Percentiles rank a stretch among this genome's conserved stretches.
phyloP scores from a whole-genome alignment of 2,329 filamentous ascomycete species.

The Fusarium musae region DNA sequence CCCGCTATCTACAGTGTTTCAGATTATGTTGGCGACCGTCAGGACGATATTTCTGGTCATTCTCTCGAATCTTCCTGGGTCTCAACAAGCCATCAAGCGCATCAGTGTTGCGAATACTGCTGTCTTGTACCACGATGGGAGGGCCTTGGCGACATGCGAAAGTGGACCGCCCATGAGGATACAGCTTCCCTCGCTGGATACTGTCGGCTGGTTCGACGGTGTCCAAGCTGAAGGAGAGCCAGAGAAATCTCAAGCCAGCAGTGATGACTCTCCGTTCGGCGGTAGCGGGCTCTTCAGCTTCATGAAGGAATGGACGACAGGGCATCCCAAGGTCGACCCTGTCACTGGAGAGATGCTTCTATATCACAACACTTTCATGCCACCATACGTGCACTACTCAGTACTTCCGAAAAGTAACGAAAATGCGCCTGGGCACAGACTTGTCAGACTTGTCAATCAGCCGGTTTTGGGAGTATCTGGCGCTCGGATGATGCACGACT shows the following conservation, averaged over 20 bases:
- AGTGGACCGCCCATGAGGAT: slow-evolving; percentile 76
- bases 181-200: slow-evolving; percentile 71
- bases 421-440: not conserved
- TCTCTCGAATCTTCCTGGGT: slow-evolving; percentile 21
- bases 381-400: slow-evolving; percentile 76
- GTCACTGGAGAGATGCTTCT: slow-evolving; percentile 72
- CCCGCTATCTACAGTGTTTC: slow-evolving; percentile 49
- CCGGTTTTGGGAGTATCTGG: slow-evolving; percentile 69
- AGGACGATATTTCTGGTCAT: slow-evolving; percentile 54
- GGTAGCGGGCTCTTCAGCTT: slow-evolving; percentile 66
- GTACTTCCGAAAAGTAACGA: slow-evolving; percentile 34
- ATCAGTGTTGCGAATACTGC: slow-evolving; percentile 78
- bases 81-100: slow-evolving; percentile 68
- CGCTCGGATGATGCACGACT: slow-evolving; percentile 82
- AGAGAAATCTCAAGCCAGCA: accelerated
- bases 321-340: slow-evolving; percentile 75
- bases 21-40: slow-evolving; percentile 2
- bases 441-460: slow-evolving; percentile 40
- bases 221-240: slow-evolving; percentile 62
- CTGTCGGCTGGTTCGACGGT: slow-evolving; percentile 77
- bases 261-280: slow-evolving; percentile 55
- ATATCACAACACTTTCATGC: slow-evolving; percentile 73
- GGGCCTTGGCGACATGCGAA: slow-evolving; percentile 76
- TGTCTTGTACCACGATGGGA: slow-evolving; percentile 74
- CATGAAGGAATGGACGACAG: slow-evolving; percentile 78